Conservation (phyloP, 2,329 filamentous ascomycete genomes). For the Fusarium luffae region DNA sequence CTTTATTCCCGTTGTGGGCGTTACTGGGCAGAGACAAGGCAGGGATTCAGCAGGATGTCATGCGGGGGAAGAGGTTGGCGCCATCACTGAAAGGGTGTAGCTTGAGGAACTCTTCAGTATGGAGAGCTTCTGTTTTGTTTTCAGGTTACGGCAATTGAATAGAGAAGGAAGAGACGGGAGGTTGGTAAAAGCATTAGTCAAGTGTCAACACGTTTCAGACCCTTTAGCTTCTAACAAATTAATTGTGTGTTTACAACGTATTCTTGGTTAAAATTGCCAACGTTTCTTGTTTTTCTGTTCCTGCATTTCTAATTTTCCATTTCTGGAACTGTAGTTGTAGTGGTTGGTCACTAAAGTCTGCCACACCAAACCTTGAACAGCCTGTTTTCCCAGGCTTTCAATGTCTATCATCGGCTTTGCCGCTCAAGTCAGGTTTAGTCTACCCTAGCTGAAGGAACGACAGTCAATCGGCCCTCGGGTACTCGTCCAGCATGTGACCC, state of each 20-base stretch:
- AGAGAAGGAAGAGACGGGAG: not conserved
- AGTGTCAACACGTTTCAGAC: not conserved
- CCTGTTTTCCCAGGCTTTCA: not conserved
- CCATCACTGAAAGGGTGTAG: conserved; percentile 10
- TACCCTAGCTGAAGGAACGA: not conserved
- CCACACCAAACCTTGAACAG: conserved; percentile 4
- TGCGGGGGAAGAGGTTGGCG: conserved; percentile 40
- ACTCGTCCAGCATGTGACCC: conserved; percentile 23
- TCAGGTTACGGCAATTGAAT: not conserved
- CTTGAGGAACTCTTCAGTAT: not conserved
- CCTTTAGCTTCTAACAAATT: not conserved
- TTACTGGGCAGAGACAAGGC: not conserved
- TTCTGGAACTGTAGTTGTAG: not conserved
- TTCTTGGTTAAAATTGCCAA: not conserved
- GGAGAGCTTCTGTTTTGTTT: not conserved
- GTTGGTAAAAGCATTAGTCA: not conserved
- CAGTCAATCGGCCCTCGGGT: conserved; percentile 17
- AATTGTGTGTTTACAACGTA: not conserved
- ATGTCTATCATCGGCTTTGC: conserved; percentile 12
- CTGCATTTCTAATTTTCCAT: conserved; percentile 30
- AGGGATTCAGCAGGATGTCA: not conserved
- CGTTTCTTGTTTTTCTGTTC: conserved; percentile 7
- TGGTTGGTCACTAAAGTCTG: conserved; percentile 12
- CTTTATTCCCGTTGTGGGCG: conserved; percentile 29
- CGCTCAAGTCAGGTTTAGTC: conserved; percentile 24